Base-by-base conservation (phyloP, 2,329 filamentous ascomycete species). In the Fusarium temperatum region DNA sequence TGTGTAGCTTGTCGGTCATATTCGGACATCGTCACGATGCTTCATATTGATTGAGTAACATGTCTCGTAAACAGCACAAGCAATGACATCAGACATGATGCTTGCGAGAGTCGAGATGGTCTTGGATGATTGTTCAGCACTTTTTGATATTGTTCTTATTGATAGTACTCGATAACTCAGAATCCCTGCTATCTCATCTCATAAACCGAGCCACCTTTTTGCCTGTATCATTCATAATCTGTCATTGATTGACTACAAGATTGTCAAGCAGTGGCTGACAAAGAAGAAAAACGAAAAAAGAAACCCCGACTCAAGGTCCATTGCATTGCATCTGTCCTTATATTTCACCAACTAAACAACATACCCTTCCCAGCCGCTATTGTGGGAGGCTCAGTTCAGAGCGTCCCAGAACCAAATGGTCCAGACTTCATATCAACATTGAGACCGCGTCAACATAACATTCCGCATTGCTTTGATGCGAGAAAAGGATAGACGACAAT, bases 141-240 rank as follows among this genome's bases (percentile, higher is more conserved):
- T 47, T 39, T 54, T 74, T 48, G 28, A 44, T 57, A 41, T 68
- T 74, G 50, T 68, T 42, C 28, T 63, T 61, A 26, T 30, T 53
- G 35, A 59, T 35, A 51, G 30, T 41, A 48, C 24, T 36, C 42
- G 47, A 65, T 57, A 60, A 71, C 36, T 44, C 36, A 44, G 47
- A 54, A 57, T 30, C 54, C 26, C 20, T 56, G 45, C 55, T 61
- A 57, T 28, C 44, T 28, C 44, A 47, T 35, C 56, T 41, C 41
- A 42, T 48, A 61, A 55, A 30, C 44, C 50, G 38, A 62, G 28
- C 63, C 68, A 38, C 60, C 63, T 72, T 74, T 74, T 72, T 51
- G 24, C 71, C 39, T 53, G 47, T 45, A 35, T 56, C 53, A 51
- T 68, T 68, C 72, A 74, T 74, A 63, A 66, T n/a, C 68, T 30